Evolutionary conservation across 2,329 filamentous ascomycete species (phyloP).

Genomic region (Colletotrichum viniferum): DNA sequence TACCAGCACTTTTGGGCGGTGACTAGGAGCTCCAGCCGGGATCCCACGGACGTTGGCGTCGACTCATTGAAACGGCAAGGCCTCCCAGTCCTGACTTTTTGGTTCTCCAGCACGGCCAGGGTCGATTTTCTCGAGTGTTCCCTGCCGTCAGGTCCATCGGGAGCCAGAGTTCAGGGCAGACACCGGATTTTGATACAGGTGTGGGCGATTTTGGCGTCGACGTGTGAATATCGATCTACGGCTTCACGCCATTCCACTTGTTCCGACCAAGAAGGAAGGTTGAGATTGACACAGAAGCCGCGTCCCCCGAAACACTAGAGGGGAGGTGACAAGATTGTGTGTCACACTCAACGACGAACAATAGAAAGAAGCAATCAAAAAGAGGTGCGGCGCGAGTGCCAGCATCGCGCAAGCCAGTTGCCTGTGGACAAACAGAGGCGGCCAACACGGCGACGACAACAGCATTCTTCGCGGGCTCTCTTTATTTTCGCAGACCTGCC

Average conservation of each 20-base stretch:
- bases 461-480: not conserved
- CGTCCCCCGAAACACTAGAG: not conserved
- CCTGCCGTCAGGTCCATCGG: not conserved
- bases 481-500: not conserved
- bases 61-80: constrained; percentile 19
- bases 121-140: not conserved
- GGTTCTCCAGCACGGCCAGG: not conserved
- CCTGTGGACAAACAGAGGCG: not conserved
- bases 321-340: not conserved
- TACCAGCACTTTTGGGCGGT: not conserved
- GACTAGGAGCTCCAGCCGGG: constrained; percentile 15
- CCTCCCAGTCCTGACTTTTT: not conserved
- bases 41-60: constrained; percentile 13
- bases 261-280: not conserved
- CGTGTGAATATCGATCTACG: not conserved
- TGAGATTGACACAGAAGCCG: not conserved
- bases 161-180: not conserved
- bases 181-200: not conserved
- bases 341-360: not conserved
- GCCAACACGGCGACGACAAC: not conserved
- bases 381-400: not conserved
- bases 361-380: constrained; percentile 2
- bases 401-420: not conserved
- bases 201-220: constrained; percentile 7
- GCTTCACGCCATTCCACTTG: not conserved